Evolutionary conservation across 495 filamentous ascomycete species (phyloP), one percentile per base, ranked within the genome.

Genomic region (Daldinia childiae): DNA sequence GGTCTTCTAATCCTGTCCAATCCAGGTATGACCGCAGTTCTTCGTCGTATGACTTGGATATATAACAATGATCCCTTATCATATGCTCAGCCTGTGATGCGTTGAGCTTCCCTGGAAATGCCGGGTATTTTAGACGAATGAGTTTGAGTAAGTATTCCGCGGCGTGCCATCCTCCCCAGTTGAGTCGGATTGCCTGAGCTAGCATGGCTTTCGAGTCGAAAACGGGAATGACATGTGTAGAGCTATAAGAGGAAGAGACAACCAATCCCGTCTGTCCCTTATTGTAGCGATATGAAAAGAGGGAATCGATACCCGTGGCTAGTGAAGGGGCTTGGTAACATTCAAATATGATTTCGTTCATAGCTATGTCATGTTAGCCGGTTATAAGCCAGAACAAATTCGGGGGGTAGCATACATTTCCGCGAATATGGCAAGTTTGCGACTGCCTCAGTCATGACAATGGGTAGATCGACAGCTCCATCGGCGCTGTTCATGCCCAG

Each of bases 311-410:
- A 34, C 95, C 95, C 76, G 93, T 97, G 36, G 93, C 90, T 4
- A 98, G 87, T 1, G 90, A 92, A 0, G 96, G 94, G 5, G 91
- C 94, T 45, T 86, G 86, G 82, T 98, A 99, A 81, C 91, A 94
- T 75, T 99, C 95, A 79, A 97, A 99, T 24, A 99, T 83, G 62
- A 98, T 92, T 79, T 99, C 95, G 64, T 91, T 95, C 93, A 98
- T 98, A 71, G 92, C 93, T 98, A 71, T 27, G 51, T 11, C 29
- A 58, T 43, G 52, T 71, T 34, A 76, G 69, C 57, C 34, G 19
- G 30, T 62, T 29, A 62, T 11, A 45, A 8, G 3, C 17, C 19
- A 1, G 30, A 39, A 62, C 7, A 55, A 83, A 15, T 9, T 17
- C 32, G 14, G 14, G 14, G 57, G 7, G 11, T 14, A 24, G 21